Evolutionary conservation across 164 flowering plant genomes (phyloP), one percentile per base, ranked within the genome.

Genomic region (Stephania cephalantha): DNA sequence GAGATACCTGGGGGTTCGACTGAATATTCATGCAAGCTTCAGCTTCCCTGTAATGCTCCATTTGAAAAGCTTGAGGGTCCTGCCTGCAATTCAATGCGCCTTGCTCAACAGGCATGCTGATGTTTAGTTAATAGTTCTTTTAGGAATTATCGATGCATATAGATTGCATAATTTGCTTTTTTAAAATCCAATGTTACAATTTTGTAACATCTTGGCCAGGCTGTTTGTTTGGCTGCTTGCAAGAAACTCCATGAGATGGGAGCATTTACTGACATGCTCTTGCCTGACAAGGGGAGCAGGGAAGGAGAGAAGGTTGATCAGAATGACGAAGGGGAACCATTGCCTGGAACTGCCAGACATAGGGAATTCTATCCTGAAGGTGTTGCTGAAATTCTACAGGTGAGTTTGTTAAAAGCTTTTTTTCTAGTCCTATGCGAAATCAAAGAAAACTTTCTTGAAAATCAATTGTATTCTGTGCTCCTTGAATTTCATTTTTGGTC

Each of bases 291-390:
- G 83, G 99, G 99, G 79, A 91, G 89, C 79, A 91, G 91, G 71
- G 94, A 84, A 61, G 85, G 80, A 73, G 94, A 92, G 74, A 88
- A 92, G 79, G 85, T 74, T 73, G 94, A 92, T 67, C 87, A 85
- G 75, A 88, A 83, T 82, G 95, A 94, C 78, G 95, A 88, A 81
- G 98, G 91, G 46, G 97, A 93, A 68, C 91, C 97, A 75, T 86
- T 94, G 68, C 94, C 98, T 73, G 99, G 99, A 81, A 96, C 98
- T 77, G 97, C 99, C 71, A 87, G 97, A 81, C 98, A 94, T 74
- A 88, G 99, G 79, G 99, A 96, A 82, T 96, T 96, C 79, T 96
- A 96, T 85, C 99, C 99, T 79, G 99, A 96, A 88, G 99, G 99
- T 69, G 92, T 96, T 55, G 99, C 98, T 78, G 82, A 89, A 73